Evolutionary conservation across 768 basidiomycete genomes (phyloP), one percentile per base, ranked within the genome.

Genomic region (Lactifluus subvellereus): DNA sequence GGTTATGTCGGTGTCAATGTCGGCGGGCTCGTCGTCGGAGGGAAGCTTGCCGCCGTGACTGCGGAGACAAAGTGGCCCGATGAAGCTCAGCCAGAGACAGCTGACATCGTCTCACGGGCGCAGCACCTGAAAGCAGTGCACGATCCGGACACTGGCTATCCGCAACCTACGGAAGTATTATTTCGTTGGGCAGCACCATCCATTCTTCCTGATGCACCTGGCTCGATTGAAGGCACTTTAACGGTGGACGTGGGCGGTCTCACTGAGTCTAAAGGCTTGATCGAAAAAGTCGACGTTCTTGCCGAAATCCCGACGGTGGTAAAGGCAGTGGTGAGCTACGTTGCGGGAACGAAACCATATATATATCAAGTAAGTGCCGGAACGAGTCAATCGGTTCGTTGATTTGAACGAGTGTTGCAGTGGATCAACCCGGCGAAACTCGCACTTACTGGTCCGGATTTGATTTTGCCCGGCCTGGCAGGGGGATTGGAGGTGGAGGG

Each of bases 211-310:
- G 82, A 79, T 50, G 78, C 77, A 0, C 75, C 81, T 16, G 84
- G 87, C 14, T 71, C 73, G 3, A 72, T 91, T 42, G 76, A 82
- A 40, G 90, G 85, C 11, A 79, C 78, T 22, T 65, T 90, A 42
- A 68, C 77, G 22, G 76, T 81, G 38, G 82, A 86, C 60, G 74
- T 94, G 50, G 87, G 90, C 30, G 72, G 76, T 54, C 75, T 83
- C 32, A 73, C 76, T 59, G 72, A 75, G n/a, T 84, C 85, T 14
- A 84, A 83, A 43, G 93, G 92, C 0, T 76, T 97, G 68, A 81
- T 95, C 55, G 91, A 94, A 74, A 94, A 96, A 75, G 91, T 98
- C 32, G 94, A 99, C 70, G 86, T 98, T 3, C 82, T 99, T 9
- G 94, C 90, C 6, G 95, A 99, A 77, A 91, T 97, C 66, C 97